Evolutionary conservation across 495 filamentous ascomycete genomes (phyloP), one percentile per base, ranked within the genome.

Genomic region (Penicillium alfredii): DNA sequence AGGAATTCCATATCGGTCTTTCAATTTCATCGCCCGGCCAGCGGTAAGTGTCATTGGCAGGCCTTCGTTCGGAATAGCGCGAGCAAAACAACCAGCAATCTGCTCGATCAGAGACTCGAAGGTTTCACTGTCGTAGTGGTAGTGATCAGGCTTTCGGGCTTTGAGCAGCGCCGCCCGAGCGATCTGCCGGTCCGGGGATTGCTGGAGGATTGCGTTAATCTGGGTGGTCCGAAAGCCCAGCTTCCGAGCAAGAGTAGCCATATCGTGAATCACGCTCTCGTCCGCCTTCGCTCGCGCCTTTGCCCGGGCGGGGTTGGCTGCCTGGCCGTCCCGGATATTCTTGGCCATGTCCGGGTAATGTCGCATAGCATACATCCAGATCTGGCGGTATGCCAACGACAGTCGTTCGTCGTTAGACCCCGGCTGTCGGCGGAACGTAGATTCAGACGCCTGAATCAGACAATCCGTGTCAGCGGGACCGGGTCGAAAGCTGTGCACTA

Each of bases 351-450:
- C 14, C 4, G 39, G 39, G 28, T 48, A 48, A 35, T 51, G 35
- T 10, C 44, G 44, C 36, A 52, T 45, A n/a, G 33, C 34, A 35
- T 44, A 43, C 16, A 45, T 11, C 40, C 40, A 42, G 13, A 51
- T 13, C 22, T 52, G 40, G 39, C 40, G 44, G 31, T 42, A 45
- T 21, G 19, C 40, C 15, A 52, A n/a, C n/a, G n/a, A n/a, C n/a
- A n/a, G n/a, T n/a, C n/a, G n/a, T n/a, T n/a, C n/a, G n/a, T n/a
- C n/a, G n/a, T n/a, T n/a, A n/a, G n/a, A n/a, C n/a, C n/a, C n/a
- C n/a, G n/a, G n/a, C n/a, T n/a, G n/a, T n/a, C n/a, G n/a, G n/a
- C n/a, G n/a, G n/a, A n/a, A n/a, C n/a, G n/a, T n/a, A n/a, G n/a
- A n/a, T 35, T 39, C 38, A 7, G 37, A 36, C 9, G 16, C 23